These are phyloP conservation scores for Phaeotremella skinneri DNA, from an alignment of 768 basidiomycete species.

Conservation along the genomic window DNA sequence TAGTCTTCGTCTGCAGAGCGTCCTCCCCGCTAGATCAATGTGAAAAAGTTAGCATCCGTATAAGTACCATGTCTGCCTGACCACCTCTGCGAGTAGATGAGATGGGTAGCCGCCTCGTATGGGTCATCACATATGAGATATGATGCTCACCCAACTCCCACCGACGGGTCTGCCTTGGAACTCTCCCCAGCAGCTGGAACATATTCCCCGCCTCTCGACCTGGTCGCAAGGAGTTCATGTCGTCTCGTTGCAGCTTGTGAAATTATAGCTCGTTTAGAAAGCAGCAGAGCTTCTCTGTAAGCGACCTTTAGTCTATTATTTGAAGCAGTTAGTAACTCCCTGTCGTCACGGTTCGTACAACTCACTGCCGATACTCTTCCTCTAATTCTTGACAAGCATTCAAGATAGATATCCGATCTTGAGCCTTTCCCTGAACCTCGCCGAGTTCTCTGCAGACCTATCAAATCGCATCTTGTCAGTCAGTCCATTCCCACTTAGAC, in stretches of 20 bases:
- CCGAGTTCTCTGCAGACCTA: constrained; percentile 15
- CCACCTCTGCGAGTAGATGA: neutral
- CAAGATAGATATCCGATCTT: constrained; percentile 3
- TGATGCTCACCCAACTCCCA: neutral
- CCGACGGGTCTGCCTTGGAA: constrained; percentile 54
- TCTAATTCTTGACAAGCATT: constrained; percentile 10
- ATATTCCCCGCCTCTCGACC: constrained; percentile 46
- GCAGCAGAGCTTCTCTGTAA: constrained; percentile 65
- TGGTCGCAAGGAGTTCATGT: constrained; percentile 66
- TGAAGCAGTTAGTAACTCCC: too few relatives aligned
- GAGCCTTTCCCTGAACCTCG: neutral
- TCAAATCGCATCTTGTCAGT: too few relatives aligned
- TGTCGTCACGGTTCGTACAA: neutral
- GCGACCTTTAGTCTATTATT: constrained; percentile 62
- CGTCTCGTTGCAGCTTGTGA: constrained; percentile 60
- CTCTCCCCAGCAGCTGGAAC: constrained; percentile 15
- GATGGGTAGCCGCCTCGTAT: neutral
- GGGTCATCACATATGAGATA: neutral
- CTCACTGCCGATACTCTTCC: constrained; percentile 17
- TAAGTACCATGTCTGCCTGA: neutral
- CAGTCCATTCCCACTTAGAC: neutral
- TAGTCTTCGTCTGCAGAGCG: constrained; percentile 79
- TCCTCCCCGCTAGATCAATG: constrained; percentile 62
- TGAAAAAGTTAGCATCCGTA: neutral
- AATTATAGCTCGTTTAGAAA: constrained; percentile 73